These are phyloP conservation scores for Psilocybe sp. DNA, from an alignment of 768 basidiomycete species.

Conservation along the genomic window DNA sequence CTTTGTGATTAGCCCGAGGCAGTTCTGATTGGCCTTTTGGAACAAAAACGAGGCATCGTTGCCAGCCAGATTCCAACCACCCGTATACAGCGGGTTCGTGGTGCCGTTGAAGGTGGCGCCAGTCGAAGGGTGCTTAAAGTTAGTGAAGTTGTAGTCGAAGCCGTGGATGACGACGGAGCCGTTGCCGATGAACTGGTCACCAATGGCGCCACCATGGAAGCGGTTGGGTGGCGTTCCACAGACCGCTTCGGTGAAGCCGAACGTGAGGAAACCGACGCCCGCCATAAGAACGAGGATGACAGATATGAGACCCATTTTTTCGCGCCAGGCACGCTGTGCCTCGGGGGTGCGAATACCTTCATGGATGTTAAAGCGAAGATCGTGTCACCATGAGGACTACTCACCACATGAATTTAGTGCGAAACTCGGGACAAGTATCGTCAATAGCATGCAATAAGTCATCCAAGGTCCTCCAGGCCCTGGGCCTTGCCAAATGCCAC, in stretches of 20 bases:
- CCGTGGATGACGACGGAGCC: conserved; percentile 93
- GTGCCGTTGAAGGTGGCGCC: conserved; percentile 69
- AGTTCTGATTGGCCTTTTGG: conserved; percentile 87
- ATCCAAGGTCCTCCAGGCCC: conserved; percentile 95
- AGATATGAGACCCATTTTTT: conserved; percentile 91
- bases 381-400: conserved; percentile 25
- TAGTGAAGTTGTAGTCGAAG: conserved; percentile 86
- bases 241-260: conserved; percentile 94
- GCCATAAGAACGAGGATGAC: conserved; percentile 87
- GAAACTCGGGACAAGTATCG: conserved; percentile 78
- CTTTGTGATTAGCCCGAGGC: conserved; percentile 72
- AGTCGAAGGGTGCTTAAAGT: conserved; percentile 79
- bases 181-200: conserved; percentile 65
- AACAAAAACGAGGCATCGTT: conserved; percentile 95
- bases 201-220: conserved; percentile 76
- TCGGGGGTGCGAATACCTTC: conserved; percentile 87
- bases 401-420: conserved; percentile 75
- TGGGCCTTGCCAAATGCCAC: conserved; percentile 70
- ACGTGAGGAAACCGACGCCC: conserved; percentile 94
- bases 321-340: conserved; percentile 94
- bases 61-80: conserved; percentile 74
- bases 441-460: conserved; percentile 87
- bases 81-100: conserved; percentile 80
- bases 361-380: conserved; percentile 3
- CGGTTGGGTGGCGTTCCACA: conserved; percentile 87